phyloP scores from a whole-genome alignment of 192 early-diverging fungal genomes.

The Pilobolus umbonatus region DNA sequence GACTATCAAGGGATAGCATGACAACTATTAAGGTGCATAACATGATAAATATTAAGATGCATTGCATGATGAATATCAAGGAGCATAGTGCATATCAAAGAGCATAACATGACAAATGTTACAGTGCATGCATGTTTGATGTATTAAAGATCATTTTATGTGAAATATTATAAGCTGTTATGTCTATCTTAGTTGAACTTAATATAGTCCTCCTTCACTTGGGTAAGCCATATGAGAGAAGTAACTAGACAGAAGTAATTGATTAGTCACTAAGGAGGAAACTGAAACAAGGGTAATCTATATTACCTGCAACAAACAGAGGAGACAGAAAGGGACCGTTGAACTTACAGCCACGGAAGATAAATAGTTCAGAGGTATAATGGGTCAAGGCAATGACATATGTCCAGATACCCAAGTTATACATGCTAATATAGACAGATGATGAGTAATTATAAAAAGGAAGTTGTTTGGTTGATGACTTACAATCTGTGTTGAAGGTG shows the following conservation, averaged over 20 bases:
- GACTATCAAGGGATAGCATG: too few relatives aligned
- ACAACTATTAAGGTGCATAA: too few relatives aligned
- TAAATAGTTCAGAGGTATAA: slow-evolving; percentile 61
- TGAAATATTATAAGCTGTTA: too few relatives aligned
- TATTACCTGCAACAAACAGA: slow-evolving; percentile 58
- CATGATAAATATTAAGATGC: too few relatives aligned
- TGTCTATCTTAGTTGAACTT: slow-evolving; percentile 2
- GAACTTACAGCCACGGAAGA: slow-evolving; percentile 58
- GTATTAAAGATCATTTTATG: too few relatives aligned
- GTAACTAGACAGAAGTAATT: neutral
- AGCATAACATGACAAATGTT: too few relatives aligned
- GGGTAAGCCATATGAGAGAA: slow-evolving; percentile 14
- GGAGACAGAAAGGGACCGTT: slow-evolving; percentile 62
- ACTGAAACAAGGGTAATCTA: neutral
- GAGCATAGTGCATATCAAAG: too few relatives aligned
- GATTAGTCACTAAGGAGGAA: neutral
- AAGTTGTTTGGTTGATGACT: slow-evolving; percentile 11
- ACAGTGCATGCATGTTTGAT: too few relatives aligned
- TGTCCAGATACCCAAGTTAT: slow-evolving; percentile 56
- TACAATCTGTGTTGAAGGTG: slow-evolving; percentile 70
- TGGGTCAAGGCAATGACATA: slow-evolving; percentile 68
- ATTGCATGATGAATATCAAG: too few relatives aligned
- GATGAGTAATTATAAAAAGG: neutral
- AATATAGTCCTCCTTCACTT: slow-evolving; percentile 10
- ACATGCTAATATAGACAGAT: slow-evolving; percentile 37